Conservation (phyloP, 2,329 filamentous ascomycete species). For the Ceratocystis lukuohia region DNA sequence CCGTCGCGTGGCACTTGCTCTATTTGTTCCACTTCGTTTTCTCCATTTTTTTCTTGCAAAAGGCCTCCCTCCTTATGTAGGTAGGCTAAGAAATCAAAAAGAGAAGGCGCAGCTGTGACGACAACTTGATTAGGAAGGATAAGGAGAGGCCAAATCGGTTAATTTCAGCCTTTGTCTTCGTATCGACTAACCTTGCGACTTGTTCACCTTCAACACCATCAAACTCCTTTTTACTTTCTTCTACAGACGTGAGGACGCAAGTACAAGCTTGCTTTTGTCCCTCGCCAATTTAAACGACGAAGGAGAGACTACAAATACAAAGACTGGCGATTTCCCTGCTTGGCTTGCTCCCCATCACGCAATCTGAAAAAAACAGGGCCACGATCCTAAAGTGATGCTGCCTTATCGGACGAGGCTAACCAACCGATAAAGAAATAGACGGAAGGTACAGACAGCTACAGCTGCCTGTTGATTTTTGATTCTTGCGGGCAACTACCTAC, state of each 20-base stretch:
- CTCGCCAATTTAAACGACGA: not conserved
- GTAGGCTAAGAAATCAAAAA: not conserved
- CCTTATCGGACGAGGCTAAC: not conserved
- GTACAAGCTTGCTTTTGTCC: not conserved
- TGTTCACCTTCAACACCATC: no score
- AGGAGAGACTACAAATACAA: not conserved
- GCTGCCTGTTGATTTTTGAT: no score
- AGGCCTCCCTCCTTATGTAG: not conserved
- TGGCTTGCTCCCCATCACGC: not conserved
- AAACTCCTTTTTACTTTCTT: not conserved
- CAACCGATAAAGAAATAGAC: not conserved
- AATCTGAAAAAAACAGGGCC: not conserved
- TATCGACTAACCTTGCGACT: not conserved
- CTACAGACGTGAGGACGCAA: not conserved
- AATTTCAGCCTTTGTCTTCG: not conserved
- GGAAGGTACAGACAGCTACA: not conserved
- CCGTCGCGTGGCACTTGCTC: not conserved
- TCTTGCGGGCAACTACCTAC: no score
- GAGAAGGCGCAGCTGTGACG: conserved; percentile 2
- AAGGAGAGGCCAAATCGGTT: not conserved
- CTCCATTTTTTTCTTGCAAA: conserved; percentile 3
- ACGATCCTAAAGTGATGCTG: not conserved
- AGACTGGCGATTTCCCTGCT: not conserved
- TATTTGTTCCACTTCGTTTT: not conserved
- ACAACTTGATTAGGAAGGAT: not conserved